Evolutionary conservation across 345 rosid genomes (phyloP).

Genomic region (Aquilaria malaccensis): DNA sequence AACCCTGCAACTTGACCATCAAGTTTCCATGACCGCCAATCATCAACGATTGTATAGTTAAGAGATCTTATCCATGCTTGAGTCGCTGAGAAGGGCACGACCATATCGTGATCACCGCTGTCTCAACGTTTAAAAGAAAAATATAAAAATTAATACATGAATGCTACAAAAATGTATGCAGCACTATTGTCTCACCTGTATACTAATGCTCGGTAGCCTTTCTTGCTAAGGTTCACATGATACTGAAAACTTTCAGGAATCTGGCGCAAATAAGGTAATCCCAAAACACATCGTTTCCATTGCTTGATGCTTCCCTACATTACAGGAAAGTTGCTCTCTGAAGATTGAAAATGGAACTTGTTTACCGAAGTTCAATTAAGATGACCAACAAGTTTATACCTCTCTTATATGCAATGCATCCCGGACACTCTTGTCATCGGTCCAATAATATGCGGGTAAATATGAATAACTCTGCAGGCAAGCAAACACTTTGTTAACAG

Average conservation of each 20-base stretch:
- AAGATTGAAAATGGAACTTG: not conserved
- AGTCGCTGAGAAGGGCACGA: constrained; percentile 21
- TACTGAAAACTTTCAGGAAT: constrained; percentile 7
- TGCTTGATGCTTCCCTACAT: constrained; percentile 12
- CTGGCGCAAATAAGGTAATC: constrained; percentile 14
- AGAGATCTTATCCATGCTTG: constrained; percentile 12
- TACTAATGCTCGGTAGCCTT: constrained; percentile 12
- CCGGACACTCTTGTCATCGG: constrained; percentile 26
- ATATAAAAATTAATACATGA: not conserved
- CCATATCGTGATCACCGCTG: constrained; percentile 31
- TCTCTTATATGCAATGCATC: constrained; percentile 32
- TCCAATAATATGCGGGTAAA: constrained; percentile 30
- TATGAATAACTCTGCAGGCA: constrained; percentile 23
- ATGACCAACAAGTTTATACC: constrained; percentile 16
- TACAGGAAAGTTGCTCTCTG: not conserved
- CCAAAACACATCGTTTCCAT: constrained; percentile 27
- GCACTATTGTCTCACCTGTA: constrained; percentile 11
- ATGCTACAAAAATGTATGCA: not conserved
- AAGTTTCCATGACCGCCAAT: constrained; percentile 26
- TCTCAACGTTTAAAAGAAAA: not conserved
- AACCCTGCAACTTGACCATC: constrained; percentile 29
- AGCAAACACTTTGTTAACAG: no score
- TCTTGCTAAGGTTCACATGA: constrained; percentile 13
- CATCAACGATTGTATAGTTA: constrained; percentile 6
- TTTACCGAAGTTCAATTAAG: not conserved